phyloP scores from a whole-genome alignment of 495 filamentous ascomycete species.

The Penicillium crystallinum region DNA sequence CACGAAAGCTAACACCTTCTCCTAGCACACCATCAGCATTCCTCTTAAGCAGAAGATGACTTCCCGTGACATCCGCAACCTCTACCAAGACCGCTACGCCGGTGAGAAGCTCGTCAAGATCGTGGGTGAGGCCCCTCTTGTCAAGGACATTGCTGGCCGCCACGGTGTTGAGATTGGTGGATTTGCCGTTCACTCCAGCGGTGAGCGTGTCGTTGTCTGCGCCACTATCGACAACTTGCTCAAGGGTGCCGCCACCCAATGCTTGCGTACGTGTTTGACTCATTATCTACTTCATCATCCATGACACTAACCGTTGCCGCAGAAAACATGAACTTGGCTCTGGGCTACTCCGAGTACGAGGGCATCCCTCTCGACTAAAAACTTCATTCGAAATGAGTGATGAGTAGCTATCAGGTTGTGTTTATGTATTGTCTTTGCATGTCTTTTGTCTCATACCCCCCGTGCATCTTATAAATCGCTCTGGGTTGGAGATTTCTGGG shows the following conservation, averaged over 20 bases:
- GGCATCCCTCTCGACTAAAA: slow-evolving; percentile 70
- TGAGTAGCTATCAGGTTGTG: slow-evolving; percentile 20
- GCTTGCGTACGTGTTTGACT: slow-evolving; percentile 66
- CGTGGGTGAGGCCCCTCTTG: slow-evolving; percentile 77
- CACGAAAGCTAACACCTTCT: slow-evolving; percentile 12
- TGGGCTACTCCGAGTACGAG: slow-evolving; percentile 89
- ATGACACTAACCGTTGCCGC: slow-evolving; percentile 9
- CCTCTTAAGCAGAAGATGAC: slow-evolving; percentile 80
- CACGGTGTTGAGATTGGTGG: slow-evolving; percentile 95
- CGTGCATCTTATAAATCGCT: slow-evolving; percentile 30
- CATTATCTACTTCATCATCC: background rate
- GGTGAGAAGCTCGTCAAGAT: slow-evolving; percentile 93
- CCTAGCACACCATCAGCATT: slow-evolving; percentile 77
- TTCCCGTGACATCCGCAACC: slow-evolving; percentile 83
- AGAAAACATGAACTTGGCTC: slow-evolving; percentile 97
- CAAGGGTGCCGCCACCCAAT: slow-evolving; percentile 96
- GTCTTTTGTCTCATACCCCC: slow-evolving; percentile 29
- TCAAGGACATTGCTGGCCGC: slow-evolving; percentile 83
- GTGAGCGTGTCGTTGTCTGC: slow-evolving; percentile 88
- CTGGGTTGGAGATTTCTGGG: slow-evolving; percentile 27
- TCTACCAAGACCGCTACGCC: slow-evolving; percentile 95
- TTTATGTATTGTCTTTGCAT: slow-evolving; percentile 15
- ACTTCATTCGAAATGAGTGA: slow-evolving; percentile 1
- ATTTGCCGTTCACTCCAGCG: slow-evolving; percentile 82
- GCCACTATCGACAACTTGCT: slow-evolving; percentile 97